Percentiles rank a stretch among this genome's conserved stretches.
These are phyloP conservation scores for Solanum appendiculatum DNA, from an alignment of 257 asterid species.

Conservation along the genomic window DNA sequence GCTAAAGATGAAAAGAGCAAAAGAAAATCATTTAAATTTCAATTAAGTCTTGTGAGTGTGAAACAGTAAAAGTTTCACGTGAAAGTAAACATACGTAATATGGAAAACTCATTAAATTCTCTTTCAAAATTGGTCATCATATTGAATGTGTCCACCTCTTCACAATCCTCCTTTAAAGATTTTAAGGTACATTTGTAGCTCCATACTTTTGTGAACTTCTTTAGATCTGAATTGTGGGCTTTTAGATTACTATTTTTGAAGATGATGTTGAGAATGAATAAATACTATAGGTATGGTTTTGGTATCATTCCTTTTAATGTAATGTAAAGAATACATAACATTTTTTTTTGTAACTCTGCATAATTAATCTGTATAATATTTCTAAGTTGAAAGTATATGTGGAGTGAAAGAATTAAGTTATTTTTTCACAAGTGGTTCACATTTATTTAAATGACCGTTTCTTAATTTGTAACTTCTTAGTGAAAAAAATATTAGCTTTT, in stretches of 20 bases:
- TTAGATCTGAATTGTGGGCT: background rate
- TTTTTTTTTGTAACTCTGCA: background rate
- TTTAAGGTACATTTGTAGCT: background rate
- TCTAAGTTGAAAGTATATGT: background rate
- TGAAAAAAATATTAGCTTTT: background rate
- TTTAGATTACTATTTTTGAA: background rate
- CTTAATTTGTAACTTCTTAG: background rate
- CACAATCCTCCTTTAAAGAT: background rate
- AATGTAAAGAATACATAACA: background rate
- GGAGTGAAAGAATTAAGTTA: background rate
- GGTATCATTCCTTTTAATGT: background rate
- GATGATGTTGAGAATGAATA: background rate
- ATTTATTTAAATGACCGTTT: too few relatives aligned
- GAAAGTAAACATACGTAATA: background rate
- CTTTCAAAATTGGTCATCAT: background rate
- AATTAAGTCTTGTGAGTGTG: background rate
- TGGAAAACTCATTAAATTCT: background rate
- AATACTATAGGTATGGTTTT: background rate
- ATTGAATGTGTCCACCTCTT: background rate
- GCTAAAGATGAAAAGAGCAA: background rate
- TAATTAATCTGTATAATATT: background rate
- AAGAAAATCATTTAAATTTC: background rate
- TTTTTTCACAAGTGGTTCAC: background rate
- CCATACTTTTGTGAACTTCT: background rate
- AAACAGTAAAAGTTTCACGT: background rate